Conservation (phyloP, 306 rosid genomes). For the Vachellia pachyceras region DNA sequence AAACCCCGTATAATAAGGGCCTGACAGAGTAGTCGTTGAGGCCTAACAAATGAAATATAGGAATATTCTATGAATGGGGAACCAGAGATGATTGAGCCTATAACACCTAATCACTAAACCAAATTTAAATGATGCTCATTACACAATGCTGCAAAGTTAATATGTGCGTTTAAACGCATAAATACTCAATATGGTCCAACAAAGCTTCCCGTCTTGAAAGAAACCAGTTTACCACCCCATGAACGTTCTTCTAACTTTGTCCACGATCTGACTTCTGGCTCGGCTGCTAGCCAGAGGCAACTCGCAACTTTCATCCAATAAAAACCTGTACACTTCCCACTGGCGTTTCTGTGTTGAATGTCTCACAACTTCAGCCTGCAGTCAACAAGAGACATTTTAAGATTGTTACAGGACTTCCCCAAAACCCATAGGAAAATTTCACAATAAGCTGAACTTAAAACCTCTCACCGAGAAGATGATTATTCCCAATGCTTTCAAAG, state of each 20-base stretch:
- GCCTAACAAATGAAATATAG: neutral
- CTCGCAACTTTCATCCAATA: conserved; percentile 70
- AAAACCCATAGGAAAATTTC: conserved; percentile 24
- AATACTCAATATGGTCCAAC: conserved; percentile 5
- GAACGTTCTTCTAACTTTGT: conserved; percentile 75
- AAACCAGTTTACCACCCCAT: conserved; percentile 76
- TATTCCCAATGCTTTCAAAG: conserved; percentile 67
- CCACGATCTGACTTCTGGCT: conserved; percentile 74
- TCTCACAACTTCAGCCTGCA: conserved; percentile 84
- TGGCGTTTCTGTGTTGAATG: conserved; percentile 74
- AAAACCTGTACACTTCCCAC: conserved; percentile 90
- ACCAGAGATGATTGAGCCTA: conserved; percentile 6
- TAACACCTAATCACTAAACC: conserved; percentile 4
- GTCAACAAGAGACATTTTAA: neutral
- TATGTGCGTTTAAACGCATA: conserved; percentile 32
- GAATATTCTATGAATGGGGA: conserved; percentile 10
- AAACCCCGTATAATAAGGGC: too few species aligned
- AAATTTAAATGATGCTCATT: neutral
- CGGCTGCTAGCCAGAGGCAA: conserved; percentile 60
- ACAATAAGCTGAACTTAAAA: conserved; percentile 17
- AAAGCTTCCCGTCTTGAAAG: conserved; percentile 22
- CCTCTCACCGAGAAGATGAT: conserved; percentile 63
- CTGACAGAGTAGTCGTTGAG: too few species aligned
- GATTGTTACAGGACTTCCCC: conserved; percentile 19
- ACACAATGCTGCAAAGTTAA: neutral